Evolutionary conservation across 2,329 filamentous ascomycete genomes (phyloP), one percentile per base, ranked within the genome.

Genomic region (Biscogniauxia mediterranea): DNA sequence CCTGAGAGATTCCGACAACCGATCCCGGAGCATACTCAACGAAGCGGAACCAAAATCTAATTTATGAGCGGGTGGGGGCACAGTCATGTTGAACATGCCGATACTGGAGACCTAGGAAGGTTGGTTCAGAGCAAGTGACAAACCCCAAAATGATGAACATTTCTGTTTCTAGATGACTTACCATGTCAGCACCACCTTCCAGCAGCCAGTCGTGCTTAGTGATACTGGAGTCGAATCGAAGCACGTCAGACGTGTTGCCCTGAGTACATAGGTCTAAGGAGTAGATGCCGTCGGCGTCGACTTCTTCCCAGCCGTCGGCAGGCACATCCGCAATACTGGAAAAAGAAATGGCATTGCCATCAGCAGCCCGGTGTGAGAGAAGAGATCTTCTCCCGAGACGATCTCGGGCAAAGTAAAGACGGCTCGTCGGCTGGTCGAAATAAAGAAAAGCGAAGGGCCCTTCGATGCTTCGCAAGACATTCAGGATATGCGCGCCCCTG

Each of bases 401-500:
- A 74, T 99, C 95, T 66, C 95, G 85, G 6, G 91, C 93, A 74
- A 91, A 97, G 75, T 89, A 96, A 15, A 98, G 66, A 51, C 83
- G 83, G 9, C 79, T 79, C 57, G 83, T 79, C 9, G 74, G 70
- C 17, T 81, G 82, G 77, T 97, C 90, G 70, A 89, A 90, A 74
- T 89, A 97, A 5, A 94, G 85, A 75, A 98, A 95, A 1, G 94
- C 91, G 78, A 95, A 98, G 0, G 95, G 94, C 0, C 95, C 95
- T 61, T 88, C 84, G 25, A 94, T 85, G 49, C 76, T 80, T 58
- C 85, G 82, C 50, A 93, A 74, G 0, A 83, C 81, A 57, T 81
- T 71, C 6, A 87, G 65, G 8, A 88, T 74, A 26, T 74, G 74
- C 20, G 69, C 68, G 56, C 74, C 65, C 53, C 70, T 64, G 54